These are phyloP conservation scores for Taiozyma sp. DNA, from an alignment of 1,139 yeast genomes.

Conservation along the genomic window DNA sequence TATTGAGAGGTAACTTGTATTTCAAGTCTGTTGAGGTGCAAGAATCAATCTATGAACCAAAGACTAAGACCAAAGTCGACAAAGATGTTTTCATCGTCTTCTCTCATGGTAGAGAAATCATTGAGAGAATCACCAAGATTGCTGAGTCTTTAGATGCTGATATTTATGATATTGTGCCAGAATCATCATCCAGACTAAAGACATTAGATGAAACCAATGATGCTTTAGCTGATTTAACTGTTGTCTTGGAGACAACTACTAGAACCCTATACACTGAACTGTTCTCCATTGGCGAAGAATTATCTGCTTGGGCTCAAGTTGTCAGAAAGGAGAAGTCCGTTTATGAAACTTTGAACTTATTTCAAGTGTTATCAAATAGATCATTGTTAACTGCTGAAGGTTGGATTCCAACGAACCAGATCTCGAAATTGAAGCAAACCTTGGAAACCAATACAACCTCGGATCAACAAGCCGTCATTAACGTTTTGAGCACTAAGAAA, in stretches of 20 bases:
- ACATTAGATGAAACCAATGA: slow-evolving; percentile 56
- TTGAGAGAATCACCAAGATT: slow-evolving; percentile 64
- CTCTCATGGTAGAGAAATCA: slow-evolving; percentile 79
- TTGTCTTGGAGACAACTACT: slow-evolving; percentile 68
- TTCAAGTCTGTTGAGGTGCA: slow-evolving; percentile 66
- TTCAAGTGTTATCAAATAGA: slow-evolving; percentile 81
- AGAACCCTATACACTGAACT: slow-evolving; percentile 72
- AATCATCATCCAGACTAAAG: slow-evolving; percentile 48
- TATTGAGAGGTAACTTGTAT: slow-evolving; percentile 82
- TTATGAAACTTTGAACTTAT: slow-evolving; percentile 70
- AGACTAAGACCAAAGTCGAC: slow-evolving; percentile 42
- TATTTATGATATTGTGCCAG: slow-evolving; percentile 64
- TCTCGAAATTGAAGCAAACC: slow-evolving; percentile 38
- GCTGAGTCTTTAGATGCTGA: slow-evolving; percentile 83
- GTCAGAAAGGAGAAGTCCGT: slow-evolving; percentile 71
- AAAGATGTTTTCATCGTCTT: slow-evolving; percentile 80
- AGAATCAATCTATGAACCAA: slow-evolving; percentile 50
- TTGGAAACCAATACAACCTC: slow-evolving; percentile 47
- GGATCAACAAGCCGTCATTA: slow-evolving; percentile 72
- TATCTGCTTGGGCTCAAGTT: slow-evolving; percentile 63
- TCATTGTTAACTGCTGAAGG: slow-evolving; percentile 96
- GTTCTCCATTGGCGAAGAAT: slow-evolving; percentile 67
- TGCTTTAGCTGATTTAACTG: slow-evolving; percentile 58
- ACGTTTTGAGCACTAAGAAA: slow-evolving; percentile 73
- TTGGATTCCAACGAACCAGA: slow-evolving; percentile 73